Conservation (phyloP, 1,139 yeast genomes). For the Trichomonascaceae sp. region DNA sequence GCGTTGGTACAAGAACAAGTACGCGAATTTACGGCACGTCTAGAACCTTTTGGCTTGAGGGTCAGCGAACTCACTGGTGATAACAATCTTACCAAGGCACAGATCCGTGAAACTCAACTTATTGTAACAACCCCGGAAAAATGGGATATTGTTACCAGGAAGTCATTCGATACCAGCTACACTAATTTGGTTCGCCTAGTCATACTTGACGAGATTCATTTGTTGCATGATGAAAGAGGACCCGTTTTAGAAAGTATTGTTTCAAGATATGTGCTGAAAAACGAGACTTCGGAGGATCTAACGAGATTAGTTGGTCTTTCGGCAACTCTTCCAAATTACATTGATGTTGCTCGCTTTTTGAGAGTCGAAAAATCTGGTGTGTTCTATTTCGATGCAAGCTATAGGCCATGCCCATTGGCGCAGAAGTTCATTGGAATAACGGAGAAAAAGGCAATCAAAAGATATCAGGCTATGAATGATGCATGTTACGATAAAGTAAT, state of each 20-base stretch:
- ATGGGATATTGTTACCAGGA: slow-evolving; percentile 95
- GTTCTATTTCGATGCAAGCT: slow-evolving; percentile 76
- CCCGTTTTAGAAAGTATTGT: slow-evolving; percentile 89
- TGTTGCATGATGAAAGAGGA: slow-evolving; percentile 91
- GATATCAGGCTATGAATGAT: slow-evolving; percentile 77
- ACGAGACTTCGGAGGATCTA: slow-evolving; percentile 40
- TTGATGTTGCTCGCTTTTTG: slow-evolving; percentile 79
- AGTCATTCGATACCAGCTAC: slow-evolving; percentile 57
- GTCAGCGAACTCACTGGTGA: slow-evolving; percentile 94
- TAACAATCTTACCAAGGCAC: slow-evolving; percentile 67
- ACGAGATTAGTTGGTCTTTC: slow-evolving; percentile 81
- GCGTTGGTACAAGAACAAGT: slow-evolving; percentile 96
- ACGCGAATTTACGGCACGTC: slow-evolving; percentile 70
- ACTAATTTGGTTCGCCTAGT: slow-evolving; percentile 60
- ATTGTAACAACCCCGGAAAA: slow-evolving; percentile 93
- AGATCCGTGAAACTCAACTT: slow-evolving; percentile 72
- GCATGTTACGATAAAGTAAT: slow-evolving; percentile 80
- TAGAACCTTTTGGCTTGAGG: slow-evolving; percentile 58
- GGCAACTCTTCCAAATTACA: slow-evolving; percentile 88
- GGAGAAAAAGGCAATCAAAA: slow-evolving; percentile 75
- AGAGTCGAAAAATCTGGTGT: slow-evolving; percentile 60
- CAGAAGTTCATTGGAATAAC: slow-evolving; percentile 87
- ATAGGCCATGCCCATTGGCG: slow-evolving; percentile 87
- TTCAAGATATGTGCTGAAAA: slow-evolving; percentile 57
- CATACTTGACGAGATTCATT: slow-evolving; percentile 91